Percentiles rank a stretch among this genome's conserved stretches.
These are phyloP conservation scores for Papiliotrema terrestris DNA, from an alignment of 1,284 basidiomycete genomes.

Conservation along the genomic window DNA sequence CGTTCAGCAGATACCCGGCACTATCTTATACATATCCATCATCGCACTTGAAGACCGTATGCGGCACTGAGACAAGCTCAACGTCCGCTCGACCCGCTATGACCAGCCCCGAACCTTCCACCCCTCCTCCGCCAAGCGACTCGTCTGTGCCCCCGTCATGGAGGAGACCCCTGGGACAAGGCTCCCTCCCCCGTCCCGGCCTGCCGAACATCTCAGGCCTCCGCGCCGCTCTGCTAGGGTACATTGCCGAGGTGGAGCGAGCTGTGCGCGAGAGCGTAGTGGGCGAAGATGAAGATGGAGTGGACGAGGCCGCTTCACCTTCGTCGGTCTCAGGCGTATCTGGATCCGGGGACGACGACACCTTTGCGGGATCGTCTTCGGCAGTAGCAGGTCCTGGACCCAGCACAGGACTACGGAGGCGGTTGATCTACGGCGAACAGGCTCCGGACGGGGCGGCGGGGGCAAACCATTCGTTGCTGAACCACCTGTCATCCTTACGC, in stretches of 20 bases:
- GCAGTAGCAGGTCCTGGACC: not conserved
- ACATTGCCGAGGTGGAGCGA: slow-evolving; percentile 44
- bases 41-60: too few relatives aligned
- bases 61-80: too few relatives aligned
- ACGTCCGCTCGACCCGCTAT: too few relatives aligned
- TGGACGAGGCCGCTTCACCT: not conserved
- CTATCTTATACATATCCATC: too few relatives aligned
- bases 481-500: slow-evolving; percentile 3
- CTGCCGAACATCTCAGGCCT: slow-evolving; percentile 31
- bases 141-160: not conserved
- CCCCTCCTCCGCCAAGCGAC: too few relatives aligned
- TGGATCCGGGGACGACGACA: not conserved
- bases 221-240: slow-evolving; percentile 42
- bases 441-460: not conserved
- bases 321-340: not conserved
- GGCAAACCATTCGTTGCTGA: not conserved
- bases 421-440: not conserved
- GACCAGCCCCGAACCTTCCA: too few relatives aligned
- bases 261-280: slow-evolving; percentile 28
- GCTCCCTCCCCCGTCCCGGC: slow-evolving; percentile 11
- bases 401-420: not conserved
- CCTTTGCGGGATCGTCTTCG: not conserved
- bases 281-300: not conserved
- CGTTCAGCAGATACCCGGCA: too few relatives aligned
- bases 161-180: not conserved